Evolutionary conservation across 176 grass and related monocot genomes (phyloP), one percentile per base, ranked within the genome.

Genomic region (maize (Zea mays)): DNA sequence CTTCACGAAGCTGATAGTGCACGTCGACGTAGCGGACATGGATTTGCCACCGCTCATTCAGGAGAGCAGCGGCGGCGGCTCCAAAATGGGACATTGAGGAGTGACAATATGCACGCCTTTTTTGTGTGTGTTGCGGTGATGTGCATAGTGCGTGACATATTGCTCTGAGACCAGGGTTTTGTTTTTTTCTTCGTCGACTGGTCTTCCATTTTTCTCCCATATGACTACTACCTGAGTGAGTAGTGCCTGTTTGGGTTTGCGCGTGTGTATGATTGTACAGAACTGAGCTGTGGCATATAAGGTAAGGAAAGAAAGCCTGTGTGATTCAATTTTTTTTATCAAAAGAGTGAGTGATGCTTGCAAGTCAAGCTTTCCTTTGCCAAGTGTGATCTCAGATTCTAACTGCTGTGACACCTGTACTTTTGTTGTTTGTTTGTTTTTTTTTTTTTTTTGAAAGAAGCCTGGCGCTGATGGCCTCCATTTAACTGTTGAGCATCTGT

Each of bases 31-130:
- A 14, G 78, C 50, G 3, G 82, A 78, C 8, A 85, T 89, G 77
- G 87, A 89, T 65, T 78, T 89, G 59, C 77, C 82, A 10, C 21
- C 82, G 0, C 60, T 89, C 13, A 85, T 81, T n/a, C 67, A 77
- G 65, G 78, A 85, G 58, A 76, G 34, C 45, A 73, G 67, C 6
- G 82, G 82, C 27, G 27, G 27, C 27, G 27, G 27, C 41, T 73
- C 72, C 59, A 50, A 47, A 65, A 10, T 67, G 16, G 72, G 71
- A 27, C 41, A 70, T 51, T 72, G 73, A 67, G 50, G 8, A 5
- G 56, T 40, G 21, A 77, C 13, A 2, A 58, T 10, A 58, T 58
- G 1, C 55, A 78, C 7, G 4, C 60, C 9, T 13, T 74, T 66
- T 20, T 14, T 64, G 38, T 77, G 16, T 16, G 16, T 79, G 70